Conservation (phyloP, 805 yeast genomes). For the Yarrowia deformans region DNA sequence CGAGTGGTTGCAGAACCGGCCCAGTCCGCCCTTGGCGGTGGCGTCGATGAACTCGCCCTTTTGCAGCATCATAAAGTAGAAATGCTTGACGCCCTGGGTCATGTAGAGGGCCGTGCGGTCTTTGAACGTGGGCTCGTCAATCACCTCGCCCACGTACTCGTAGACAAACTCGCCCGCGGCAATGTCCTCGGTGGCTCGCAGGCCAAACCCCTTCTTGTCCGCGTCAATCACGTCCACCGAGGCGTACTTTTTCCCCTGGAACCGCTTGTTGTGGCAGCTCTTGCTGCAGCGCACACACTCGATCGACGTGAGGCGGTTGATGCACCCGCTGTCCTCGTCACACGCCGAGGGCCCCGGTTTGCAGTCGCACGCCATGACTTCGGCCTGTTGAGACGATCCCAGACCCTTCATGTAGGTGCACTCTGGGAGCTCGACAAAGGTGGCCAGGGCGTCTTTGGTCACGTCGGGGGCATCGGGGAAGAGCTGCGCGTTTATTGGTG, state of each 20-base stretch:
- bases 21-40: slow-evolving; percentile 84
- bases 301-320: slow-evolving; percentile 87
- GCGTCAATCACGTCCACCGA: slow-evolving; percentile 82
- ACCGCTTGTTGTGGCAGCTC: slow-evolving; percentile 85
- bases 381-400: slow-evolving; percentile 78
- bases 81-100: slow-evolving; percentile 71
- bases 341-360: slow-evolving; percentile 70
- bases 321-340: slow-evolving; percentile 85
- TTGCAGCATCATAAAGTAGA: slow-evolving; percentile 95
- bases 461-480: slow-evolving; percentile 53
- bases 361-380: slow-evolving; percentile 93
- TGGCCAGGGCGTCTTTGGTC: slow-evolving; percentile 70
- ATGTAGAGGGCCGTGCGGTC: slow-evolving; percentile 79
- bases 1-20: slow-evolving; percentile 93
- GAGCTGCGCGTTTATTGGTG: slow-evolving; percentile 38
- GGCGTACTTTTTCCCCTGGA: slow-evolving; percentile 79
- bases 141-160: slow-evolving; percentile 94
- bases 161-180: slow-evolving; percentile 75
- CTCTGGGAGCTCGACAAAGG: slow-evolving; percentile 63
- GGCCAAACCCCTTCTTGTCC: slow-evolving; percentile 87
- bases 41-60: slow-evolving; percentile 95
- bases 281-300: slow-evolving; percentile 88
- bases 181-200: slow-evolving; percentile 70
- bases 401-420: slow-evolving; percentile 70
- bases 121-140: slow-evolving; percentile 78